Conservation (phyloP, 2,329 filamentous ascomycete genomes). For the Xylariaceae sp. region DNA sequence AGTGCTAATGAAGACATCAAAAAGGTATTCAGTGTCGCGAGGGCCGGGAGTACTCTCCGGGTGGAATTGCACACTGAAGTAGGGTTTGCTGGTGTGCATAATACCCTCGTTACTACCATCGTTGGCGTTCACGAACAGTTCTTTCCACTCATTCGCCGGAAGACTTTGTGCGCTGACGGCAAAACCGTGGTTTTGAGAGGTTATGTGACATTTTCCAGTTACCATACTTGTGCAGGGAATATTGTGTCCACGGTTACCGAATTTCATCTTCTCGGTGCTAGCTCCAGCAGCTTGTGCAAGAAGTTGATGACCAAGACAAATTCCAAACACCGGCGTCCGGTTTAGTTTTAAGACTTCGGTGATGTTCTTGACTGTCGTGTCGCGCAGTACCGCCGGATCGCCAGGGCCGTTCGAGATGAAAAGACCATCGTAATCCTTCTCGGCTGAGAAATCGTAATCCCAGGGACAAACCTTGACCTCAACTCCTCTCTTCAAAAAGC, state of each 20-base stretch:
- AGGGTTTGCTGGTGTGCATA: slow-evolving; percentile 76
- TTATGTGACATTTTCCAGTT: slow-evolving; percentile 96
- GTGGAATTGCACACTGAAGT: slow-evolving; percentile 99
- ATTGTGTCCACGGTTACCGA: slow-evolving; percentile 97
- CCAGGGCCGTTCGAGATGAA: slow-evolving; percentile 98
- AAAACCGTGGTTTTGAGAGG: slow-evolving; percentile 96
- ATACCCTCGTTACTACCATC: slow-evolving; percentile 98
- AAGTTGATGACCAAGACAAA: slow-evolving; percentile 92
- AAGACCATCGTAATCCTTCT: slow-evolving; percentile 87
- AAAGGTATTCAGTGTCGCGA: slow-evolving; percentile 91
- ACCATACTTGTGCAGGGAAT: slow-evolving; percentile 96
- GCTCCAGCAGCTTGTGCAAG: slow-evolving; percentile 85
- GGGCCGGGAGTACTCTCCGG: slow-evolving; percentile 95
- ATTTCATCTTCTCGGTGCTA: slow-evolving; percentile 93
- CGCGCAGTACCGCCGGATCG: slow-evolving; percentile 80
- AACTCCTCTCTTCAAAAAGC: slow-evolving; percentile 83
- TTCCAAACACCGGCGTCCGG: slow-evolving; percentile 86
- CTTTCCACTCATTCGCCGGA: slow-evolving; percentile 70
- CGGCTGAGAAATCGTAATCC: slow-evolving; percentile 86
- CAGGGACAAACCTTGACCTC: slow-evolving; percentile 94
- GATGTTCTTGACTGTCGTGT: slow-evolving; percentile 72
- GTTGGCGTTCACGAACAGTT: slow-evolving; percentile 97
- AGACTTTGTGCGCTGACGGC: slow-evolving; percentile 81
- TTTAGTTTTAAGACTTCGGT: slow-evolving; percentile 71
- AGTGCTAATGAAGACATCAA: slow-evolving; percentile 91